These are phyloP conservation scores for Komagataella phaffii DNA, from an alignment of 805 yeast species.

Conservation along the genomic window DNA sequence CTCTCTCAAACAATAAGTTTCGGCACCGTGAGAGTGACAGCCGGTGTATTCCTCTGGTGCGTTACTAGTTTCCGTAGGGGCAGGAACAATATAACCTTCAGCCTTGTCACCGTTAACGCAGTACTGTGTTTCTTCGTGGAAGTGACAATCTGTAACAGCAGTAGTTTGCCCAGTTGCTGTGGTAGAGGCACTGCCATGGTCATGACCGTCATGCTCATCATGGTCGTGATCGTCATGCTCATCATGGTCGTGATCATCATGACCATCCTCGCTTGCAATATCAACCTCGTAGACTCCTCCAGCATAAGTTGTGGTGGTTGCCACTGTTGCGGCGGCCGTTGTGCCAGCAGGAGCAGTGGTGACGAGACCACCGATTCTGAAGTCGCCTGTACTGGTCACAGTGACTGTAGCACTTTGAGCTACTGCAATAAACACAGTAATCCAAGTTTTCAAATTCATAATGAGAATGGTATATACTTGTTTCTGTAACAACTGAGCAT, in stretches of 20 bases:
- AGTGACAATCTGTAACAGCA: not conserved
- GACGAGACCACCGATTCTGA: not conserved
- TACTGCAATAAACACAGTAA: not conserved
- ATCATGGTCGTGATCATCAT: too few species aligned
- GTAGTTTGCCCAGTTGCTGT: not conserved
- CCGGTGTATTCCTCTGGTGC: not conserved
- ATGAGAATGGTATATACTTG: too few species aligned
- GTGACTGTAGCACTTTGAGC: not conserved
- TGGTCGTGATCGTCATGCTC: not conserved
- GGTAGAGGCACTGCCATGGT: not conserved
- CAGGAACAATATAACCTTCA: not conserved
- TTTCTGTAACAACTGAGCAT: not conserved
- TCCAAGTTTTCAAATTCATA: not conserved
- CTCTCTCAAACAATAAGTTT: not conserved
- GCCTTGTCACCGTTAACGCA: not conserved
- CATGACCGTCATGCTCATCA: not conserved
- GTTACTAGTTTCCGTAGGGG: not conserved
- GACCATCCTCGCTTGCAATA: too few species aligned
- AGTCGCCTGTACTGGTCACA: not conserved
- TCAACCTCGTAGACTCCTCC: not conserved
- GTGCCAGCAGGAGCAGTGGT: not conserved
- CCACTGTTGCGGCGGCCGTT: not conserved
- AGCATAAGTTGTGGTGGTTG: not conserved
- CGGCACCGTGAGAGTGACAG: not conserved
- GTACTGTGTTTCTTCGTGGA: not conserved